Evolutionary conservation across 768 basidiomycete species (phyloP), one percentile per base, ranked within the genome.

Genomic region (Boletus vinaceobasis): DNA sequence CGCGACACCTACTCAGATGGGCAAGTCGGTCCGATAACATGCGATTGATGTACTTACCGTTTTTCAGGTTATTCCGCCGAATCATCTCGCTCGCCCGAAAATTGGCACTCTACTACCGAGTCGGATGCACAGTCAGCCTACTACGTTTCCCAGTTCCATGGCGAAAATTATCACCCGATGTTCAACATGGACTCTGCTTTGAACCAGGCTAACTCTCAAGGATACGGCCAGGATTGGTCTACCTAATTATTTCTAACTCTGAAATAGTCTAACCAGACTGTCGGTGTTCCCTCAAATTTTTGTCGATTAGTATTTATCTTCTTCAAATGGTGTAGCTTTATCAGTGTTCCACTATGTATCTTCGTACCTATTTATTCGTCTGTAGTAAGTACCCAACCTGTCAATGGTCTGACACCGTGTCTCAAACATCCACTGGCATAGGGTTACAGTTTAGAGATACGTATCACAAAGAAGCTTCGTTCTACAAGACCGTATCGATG

Each of bases 321-420:
- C 31, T 21, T 39, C 7, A 26, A 29, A 39, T 4, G 2, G 26
- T 63, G 58, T 63, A 63, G 43, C 52, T n/a, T 31, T 56, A 56
- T 10, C 15, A 1, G 43, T 27, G 37, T 38, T 33, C 29, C 13
- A 2, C 5, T 15, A 11, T 53, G 42, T 52, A 50, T 60, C n/a
- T 33, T 33, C 40, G 2, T 48, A 39, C 35, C 0, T 44, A 43
- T 19, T 52, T 59, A 35, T 58, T 48, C 6, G 4, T n/a, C 3
- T 29, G 8, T 37, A 36, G 38, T 13, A 35, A 5, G 33, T 14
- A 33, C 17, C 43, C 23, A 15, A 8, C n/a, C 43, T 57, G 19
- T 23, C 23, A 23, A 23, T 23, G 23, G 2, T 23, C 23, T 23
- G 45, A 5, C 43, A 11, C 37, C 5, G 13, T 7, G 8, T 33